Conservation (phyloP, 805 yeast genomes). For the Scheffersomyces ergatensis region DNA sequence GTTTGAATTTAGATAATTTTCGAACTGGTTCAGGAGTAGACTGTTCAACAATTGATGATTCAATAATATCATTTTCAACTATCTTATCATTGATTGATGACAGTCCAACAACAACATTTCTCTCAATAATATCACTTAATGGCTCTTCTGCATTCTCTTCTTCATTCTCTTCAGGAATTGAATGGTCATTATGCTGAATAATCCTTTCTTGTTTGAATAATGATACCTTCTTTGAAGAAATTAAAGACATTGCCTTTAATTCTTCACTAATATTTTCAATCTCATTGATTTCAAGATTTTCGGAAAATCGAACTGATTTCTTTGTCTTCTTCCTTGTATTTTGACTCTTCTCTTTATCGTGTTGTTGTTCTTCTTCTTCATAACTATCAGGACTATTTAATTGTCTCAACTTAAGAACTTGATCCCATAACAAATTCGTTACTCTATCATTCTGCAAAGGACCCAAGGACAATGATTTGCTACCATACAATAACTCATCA, state of each 20-base stretch:
- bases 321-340: slow-evolving; percentile 10
- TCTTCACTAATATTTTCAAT: slow-evolving; percentile 56
- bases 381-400: slow-evolving; percentile 1
- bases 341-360: neutral
- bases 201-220: slow-evolving; percentile 12
- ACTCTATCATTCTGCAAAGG: slow-evolving; percentile 3
- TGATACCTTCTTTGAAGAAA: slow-evolving; percentile 2
- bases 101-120: neutral
- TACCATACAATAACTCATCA: slow-evolving; percentile 25
- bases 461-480: slow-evolving; percentile 2
- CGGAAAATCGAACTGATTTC: slow-evolving; percentile 56
- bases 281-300: slow-evolving; percentile 53
- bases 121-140: neutral
- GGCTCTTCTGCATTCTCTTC: slow-evolving; percentile 6
- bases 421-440: slow-evolving; percentile 36
- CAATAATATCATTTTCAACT: neutral
- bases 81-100: neutral
- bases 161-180: slow-evolving; percentile 7
- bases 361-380: neutral
- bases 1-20: slow-evolving; percentile 16
- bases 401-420: slow-evolving; percentile 31
- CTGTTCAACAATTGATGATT: neutral
- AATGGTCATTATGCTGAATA: slow-evolving; percentile 15
- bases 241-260: slow-evolving; percentile 24
- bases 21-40: slow-evolving; percentile 1